phyloP scores from a whole-genome alignment of 768 basidiomycete species.

The Coprinopsis marcescibilis region DNA sequence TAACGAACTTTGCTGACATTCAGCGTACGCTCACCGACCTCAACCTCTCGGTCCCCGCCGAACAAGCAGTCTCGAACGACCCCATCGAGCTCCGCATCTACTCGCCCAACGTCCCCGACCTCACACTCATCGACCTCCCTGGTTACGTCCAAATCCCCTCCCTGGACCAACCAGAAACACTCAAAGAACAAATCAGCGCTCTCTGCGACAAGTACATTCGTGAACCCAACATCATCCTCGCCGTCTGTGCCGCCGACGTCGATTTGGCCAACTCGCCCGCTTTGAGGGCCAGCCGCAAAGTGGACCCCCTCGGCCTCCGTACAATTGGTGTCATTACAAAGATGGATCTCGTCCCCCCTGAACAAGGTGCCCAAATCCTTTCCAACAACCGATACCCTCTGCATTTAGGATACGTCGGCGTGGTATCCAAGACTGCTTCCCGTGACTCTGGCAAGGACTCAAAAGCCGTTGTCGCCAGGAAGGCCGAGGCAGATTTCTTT shows the following conservation, averaged over 20 bases:
- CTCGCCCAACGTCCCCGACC: constrained; percentile 92
- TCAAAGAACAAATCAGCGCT: constrained; percentile 86
- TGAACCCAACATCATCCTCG: constrained; percentile 99
- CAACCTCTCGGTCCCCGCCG: constrained; percentile 87
- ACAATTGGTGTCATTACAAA: constrained; percentile 98
- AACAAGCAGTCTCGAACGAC: constrained; percentile 87
- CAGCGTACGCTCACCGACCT: constrained; percentile 92
- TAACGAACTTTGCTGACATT: constrained; percentile 87
- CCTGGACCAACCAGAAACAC: constrained; percentile 89
- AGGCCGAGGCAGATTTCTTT: constrained; percentile 67
- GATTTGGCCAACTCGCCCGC: constrained; percentile 98
- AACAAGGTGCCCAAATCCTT: constrained; percentile 75
- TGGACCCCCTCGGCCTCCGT: constrained; percentile 90
- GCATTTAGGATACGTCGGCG: constrained; percentile 95
- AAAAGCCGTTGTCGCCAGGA: constrained; percentile 42
- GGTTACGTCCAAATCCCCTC: constrained; percentile 95
- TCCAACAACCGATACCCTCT: constrained; percentile 93
- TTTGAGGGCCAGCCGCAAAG: constrained; percentile 83
- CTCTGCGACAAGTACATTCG: constrained; percentile 96
- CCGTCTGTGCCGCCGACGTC: constrained; percentile 97
- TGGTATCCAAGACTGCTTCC: constrained; percentile 77
- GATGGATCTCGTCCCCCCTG: constrained; percentile 93
- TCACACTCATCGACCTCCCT: constrained; percentile 95
- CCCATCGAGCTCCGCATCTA: constrained; percentile 97
- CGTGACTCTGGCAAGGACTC: constrained; percentile 49